Percentiles rank a stretch among this genome's conserved stretches.
These are phyloP conservation scores for Cystoisospora suis DNA, from an alignment of 169 alveolate genomes.

Conservation along the genomic window DNA sequence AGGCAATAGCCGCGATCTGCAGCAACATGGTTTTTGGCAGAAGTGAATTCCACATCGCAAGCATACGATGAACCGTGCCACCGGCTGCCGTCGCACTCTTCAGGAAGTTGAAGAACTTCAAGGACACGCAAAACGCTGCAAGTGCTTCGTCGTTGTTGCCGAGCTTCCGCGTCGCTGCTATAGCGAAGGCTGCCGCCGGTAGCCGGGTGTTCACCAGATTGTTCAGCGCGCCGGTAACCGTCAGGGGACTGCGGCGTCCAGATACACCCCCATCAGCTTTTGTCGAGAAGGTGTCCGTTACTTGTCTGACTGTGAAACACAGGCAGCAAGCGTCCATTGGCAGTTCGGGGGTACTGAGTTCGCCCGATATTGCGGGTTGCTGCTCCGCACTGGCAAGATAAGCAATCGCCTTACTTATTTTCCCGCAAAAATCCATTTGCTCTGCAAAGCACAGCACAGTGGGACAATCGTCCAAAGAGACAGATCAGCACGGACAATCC, in stretches of 20 bases:
- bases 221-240: conserved; percentile 7
- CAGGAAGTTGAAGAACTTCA: not conserved
- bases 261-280: not conserved
- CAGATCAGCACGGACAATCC: not conserved
- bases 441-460: not conserved
- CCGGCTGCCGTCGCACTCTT: not conserved
- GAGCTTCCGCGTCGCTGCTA: not conserved
- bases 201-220: not conserved
- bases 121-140: not conserved
- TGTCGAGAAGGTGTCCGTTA: not conserved
- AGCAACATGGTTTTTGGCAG: not conserved
- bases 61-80: not conserved
- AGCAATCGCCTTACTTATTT: not conserved
- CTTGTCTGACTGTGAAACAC: not conserved
- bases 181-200: not conserved
- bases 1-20: not conserved
- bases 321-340: not conserved
- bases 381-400: no score
- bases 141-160: not conserved
- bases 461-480: not conserved
- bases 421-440: not conserved
- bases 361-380: no score
- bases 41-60: not conserved
- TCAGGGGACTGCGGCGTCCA: not conserved
- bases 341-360: no score